These are phyloP conservation scores for Penicillium dipodomyicola DNA, from an alignment of 495 filamentous ascomycete species.

Conservation along the genomic window DNA sequence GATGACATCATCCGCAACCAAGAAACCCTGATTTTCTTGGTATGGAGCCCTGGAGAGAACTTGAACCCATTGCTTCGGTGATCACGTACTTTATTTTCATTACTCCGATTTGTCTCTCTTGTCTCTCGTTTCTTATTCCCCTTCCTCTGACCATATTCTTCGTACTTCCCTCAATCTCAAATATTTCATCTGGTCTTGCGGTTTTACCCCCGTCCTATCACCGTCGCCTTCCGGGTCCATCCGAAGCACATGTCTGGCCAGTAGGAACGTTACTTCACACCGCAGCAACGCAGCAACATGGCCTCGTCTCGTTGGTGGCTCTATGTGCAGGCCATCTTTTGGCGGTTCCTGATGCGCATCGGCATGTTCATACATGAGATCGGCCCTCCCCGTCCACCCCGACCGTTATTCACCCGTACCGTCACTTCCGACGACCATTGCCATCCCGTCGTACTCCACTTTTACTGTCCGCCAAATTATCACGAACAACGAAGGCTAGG, in stretches of 20 bases:
- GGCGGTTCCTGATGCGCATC: slow-evolving; percentile 73
- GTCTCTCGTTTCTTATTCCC: too few species aligned
- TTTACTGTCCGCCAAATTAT: slow-evolving; percentile 74
- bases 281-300: slow-evolving; percentile 30
- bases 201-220: neutral
- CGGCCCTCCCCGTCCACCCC: slow-evolving; percentile 63
- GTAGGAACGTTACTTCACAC: neutral
- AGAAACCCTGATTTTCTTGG: slow-evolving; percentile 12
- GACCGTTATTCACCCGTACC: slow-evolving; percentile 61
- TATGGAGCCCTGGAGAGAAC: neutral
- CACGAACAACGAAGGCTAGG: slow-evolving; percentile 34
- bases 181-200: neutral
- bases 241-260: slow-evolving; percentile 2
- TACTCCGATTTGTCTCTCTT: neutral
- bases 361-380: slow-evolving; percentile 77
- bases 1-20: slow-evolving; percentile 10
- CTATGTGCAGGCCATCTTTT: slow-evolving; percentile 67
- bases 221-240: slow-evolving; percentile 3
- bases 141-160: neutral
- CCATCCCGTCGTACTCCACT: slow-evolving; percentile 67
- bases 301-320: slow-evolving; percentile 64
- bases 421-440: slow-evolving; percentile 53
- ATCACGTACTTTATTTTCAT: neutral
- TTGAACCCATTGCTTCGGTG: neutral
- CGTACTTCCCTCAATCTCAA: neutral